Evolutionary conservation across 2,329 filamentous ascomycete species (phyloP).

Genomic region (Aspergillus ibericus): DNA sequence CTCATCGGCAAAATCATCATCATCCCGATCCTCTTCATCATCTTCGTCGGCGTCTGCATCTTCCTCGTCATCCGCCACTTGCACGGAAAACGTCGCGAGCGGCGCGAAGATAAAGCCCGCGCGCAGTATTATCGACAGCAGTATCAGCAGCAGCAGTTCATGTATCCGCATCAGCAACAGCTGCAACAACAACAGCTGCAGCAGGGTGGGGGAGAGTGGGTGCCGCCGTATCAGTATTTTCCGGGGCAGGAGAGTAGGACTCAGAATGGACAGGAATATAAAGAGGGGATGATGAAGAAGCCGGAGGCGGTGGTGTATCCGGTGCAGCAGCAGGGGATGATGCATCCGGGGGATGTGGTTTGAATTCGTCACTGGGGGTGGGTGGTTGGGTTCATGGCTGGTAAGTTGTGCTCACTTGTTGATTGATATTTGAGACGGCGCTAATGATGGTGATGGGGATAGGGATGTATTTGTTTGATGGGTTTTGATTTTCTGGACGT

Average conservation of each 20-base stretch:
- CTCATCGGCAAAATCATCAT: constrained; percentile 6
- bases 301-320: background rate
- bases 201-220: background rate
- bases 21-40: constrained; percentile 1
- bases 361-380: too few species aligned
- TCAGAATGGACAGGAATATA: background rate
- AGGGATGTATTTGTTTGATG: background rate
- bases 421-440: background rate
- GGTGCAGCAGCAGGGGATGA: background rate
- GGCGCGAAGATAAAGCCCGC: background rate
- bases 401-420: background rate
- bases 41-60: background rate
- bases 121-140: background rate
- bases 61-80: background rate
- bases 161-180: background rate
- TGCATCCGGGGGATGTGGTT: background rate
- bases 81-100: background rate
- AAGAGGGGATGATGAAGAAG: background rate
- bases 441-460: too few species aligned
- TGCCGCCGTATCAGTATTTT: background rate
- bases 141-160: background rate
- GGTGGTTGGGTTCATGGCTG: constrained; percentile 2
- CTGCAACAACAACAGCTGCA: background rate
- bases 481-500: background rate
- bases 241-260: background rate